Base-by-base conservation (phyloP, 495 filamentous ascomycete species). In the Penicillium crystallinum region DNA sequence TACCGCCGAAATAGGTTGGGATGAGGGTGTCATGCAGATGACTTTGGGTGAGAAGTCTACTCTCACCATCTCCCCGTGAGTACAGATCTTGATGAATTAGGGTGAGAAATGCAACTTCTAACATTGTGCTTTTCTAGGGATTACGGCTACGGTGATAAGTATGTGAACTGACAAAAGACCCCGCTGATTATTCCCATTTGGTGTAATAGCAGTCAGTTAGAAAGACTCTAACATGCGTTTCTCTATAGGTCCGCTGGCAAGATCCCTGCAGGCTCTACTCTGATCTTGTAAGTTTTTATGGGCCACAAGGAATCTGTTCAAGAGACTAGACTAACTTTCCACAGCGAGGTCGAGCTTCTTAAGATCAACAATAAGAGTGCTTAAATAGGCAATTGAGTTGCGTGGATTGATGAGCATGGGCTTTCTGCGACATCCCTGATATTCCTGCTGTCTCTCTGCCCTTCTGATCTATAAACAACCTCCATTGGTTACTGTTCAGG, bases 21-120 rank as follows among this genome's bases (percentile, higher is more conserved):
- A 95, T 55, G 83, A 91, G 75, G 90, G 86, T 52, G 88, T 95
- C 25, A 70, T 80, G 19, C 73, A 81, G 53, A 92, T 95, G 88
- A 84, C 76, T 56, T 72, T 90, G 9, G 90, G 90, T 56, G 89
- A 95, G 77, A 87, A 84, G 69, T 83, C 87, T 21, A 84, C 83
- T 15, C 71, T 95, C 53, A 87, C 83, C 30, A 93, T 93, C 56
- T 77, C 81, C 23, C 79, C 80, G 89, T 91, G 76, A 65, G 83
- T 70, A 23, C 17, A 39, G 55, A 44, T 35, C 39, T 30, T 33
- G 25, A 35, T 46, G 25, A 21, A 42, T 14, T n/a, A 27, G 5
- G 34, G 7, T 0, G 15, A 37, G 14, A 5, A 17, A 21, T 6
- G 18, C 17, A 6, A 33, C 33, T 47, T 52, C 67, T 72, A 50